Conservation (phyloP, 2,329 filamentous ascomycete species). For the Trematosphaeria pertusa region DNA sequence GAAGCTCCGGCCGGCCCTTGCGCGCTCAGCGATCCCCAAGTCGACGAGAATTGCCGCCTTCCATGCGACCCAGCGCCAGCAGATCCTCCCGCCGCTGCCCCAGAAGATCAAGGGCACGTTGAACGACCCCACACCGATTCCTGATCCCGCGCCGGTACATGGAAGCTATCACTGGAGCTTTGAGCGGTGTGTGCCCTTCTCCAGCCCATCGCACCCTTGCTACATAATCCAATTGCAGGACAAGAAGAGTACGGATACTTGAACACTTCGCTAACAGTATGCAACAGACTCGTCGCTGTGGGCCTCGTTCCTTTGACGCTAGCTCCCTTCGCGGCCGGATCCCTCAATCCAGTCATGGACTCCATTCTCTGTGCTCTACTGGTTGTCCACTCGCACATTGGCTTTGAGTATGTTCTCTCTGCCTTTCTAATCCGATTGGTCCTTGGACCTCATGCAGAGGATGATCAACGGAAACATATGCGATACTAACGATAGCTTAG, state of each 20-base stretch:
- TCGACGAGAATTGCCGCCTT: slow-evolving; percentile 74
- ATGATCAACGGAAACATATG: not conserved
- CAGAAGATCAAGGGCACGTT: slow-evolving; percentile 83
- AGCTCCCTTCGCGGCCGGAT: slow-evolving; percentile 89
- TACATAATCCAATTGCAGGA: not conserved
- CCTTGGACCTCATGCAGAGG: no score
- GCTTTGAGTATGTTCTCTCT: slow-evolving; percentile 74
- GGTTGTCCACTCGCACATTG: slow-evolving; percentile 93
- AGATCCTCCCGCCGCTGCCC: slow-evolving; percentile 82
- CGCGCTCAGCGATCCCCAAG: slow-evolving; percentile 49
- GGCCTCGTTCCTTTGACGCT: slow-evolving; percentile 86
- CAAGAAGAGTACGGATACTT: not conserved
- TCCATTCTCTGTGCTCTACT: slow-evolving; percentile 82
- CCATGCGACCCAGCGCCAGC: slow-evolving; percentile 79
- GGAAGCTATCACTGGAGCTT: slow-evolving; percentile 99
- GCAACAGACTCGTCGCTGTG: slow-evolving; percentile 72
- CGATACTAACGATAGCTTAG: slow-evolving; percentile 46
- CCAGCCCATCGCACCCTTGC: not conserved
- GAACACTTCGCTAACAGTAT: slow-evolving; percentile 11
- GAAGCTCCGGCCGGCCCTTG: slow-evolving; percentile 49
- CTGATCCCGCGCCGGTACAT: slow-evolving; percentile 75
- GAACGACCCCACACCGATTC: slow-evolving; percentile 84
- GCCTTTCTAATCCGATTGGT: not conserved
- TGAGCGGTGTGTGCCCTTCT: slow-evolving; percentile 65
- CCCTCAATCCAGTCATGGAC: slow-evolving; percentile 87